Percentiles rank a stretch among this genome's conserved stretches.
These are phyloP conservation scores for Pistacia atlantica DNA, from an alignment of 345 rosid species.

Conservation along the genomic window DNA sequence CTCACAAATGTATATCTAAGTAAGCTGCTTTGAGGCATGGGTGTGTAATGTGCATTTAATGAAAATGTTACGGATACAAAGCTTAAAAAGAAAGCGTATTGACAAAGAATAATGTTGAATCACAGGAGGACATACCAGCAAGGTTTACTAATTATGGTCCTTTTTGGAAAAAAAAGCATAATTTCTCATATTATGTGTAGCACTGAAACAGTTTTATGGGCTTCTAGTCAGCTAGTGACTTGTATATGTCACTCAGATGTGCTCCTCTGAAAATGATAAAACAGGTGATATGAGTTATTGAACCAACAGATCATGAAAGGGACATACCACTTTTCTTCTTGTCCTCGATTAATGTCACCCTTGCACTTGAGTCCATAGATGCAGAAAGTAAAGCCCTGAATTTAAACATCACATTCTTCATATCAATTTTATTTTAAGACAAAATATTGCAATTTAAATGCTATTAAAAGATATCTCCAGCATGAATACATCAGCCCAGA, in stretches of 20 bases:
- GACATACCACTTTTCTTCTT: slow-evolving; percentile 43
- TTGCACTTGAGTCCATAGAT: slow-evolving; percentile 91
- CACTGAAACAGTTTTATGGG: background rate
- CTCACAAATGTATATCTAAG: no score
- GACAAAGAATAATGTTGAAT: no score
- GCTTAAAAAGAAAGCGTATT: no score
- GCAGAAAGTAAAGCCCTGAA: slow-evolving; percentile 79
- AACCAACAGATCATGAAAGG: background rate
- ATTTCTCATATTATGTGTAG: background rate
- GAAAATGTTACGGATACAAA: no score
- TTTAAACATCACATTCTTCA: slow-evolving; percentile 18
- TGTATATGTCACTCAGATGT: no score
- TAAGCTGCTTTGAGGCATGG: no score
- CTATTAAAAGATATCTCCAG: background rate
- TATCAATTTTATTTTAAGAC: background rate
- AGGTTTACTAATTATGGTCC: background rate
- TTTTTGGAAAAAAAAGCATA: background rate
- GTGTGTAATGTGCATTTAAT: no score
- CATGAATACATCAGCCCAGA: slow-evolving; percentile 17
- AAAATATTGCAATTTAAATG: background rate
- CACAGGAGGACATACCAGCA: no score
- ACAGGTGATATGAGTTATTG: background rate
- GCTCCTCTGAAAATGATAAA: no score
- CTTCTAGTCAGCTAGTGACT: background rate
- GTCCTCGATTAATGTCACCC: slow-evolving; percentile 62